phyloP scores from a whole-genome alignment of 768 basidiomycete genomes.

The Harrya chromipes region DNA sequence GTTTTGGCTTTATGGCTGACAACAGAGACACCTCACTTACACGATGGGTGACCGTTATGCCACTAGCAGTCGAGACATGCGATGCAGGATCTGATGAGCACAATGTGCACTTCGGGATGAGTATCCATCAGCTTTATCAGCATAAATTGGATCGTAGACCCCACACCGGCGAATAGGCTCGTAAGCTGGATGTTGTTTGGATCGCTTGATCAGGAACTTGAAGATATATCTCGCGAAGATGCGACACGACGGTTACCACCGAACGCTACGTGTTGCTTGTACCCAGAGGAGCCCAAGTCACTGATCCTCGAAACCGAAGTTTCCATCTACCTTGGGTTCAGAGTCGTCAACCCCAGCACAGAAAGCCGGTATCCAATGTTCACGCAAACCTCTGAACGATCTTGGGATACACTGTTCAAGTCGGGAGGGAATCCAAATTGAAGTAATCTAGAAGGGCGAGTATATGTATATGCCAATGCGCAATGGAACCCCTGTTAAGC shows the following conservation, averaged over 20 bases:
- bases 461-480: no score
- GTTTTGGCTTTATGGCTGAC: neutral
- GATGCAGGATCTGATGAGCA: slow-evolving; percentile 70
- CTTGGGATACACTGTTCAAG: slow-evolving; percentile 50
- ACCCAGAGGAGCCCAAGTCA: slow-evolving; percentile 75
- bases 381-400: slow-evolving; percentile 66
- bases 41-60: slow-evolving; percentile 60
- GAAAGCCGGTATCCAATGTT: slow-evolving; percentile 75
- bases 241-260: slow-evolving; percentile 45
- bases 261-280: slow-evolving; percentile 56
- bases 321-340: slow-evolving; percentile 58
- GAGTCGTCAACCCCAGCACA: slow-evolving; percentile 68
- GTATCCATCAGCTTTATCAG: neutral
- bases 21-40: slow-evolving; percentile 35
- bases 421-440: slow-evolving; percentile 76
- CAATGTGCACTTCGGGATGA: slow-evolving; percentile 57
- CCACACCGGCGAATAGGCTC: slow-evolving; percentile 65
- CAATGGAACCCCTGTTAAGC: no score
- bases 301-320: slow-evolving; percentile 82
- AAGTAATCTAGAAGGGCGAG: slow-evolving; percentile 56
- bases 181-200: slow-evolving; percentile 56
- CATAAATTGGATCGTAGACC: neutral
- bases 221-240: no score
- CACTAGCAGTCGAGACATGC: slow-evolving; percentile 57
- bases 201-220: slow-evolving; percentile 48